Evolutionary conservation across 2,329 filamentous ascomycete genomes (phyloP).

Genomic region (Aspergillus tamarii): DNA sequence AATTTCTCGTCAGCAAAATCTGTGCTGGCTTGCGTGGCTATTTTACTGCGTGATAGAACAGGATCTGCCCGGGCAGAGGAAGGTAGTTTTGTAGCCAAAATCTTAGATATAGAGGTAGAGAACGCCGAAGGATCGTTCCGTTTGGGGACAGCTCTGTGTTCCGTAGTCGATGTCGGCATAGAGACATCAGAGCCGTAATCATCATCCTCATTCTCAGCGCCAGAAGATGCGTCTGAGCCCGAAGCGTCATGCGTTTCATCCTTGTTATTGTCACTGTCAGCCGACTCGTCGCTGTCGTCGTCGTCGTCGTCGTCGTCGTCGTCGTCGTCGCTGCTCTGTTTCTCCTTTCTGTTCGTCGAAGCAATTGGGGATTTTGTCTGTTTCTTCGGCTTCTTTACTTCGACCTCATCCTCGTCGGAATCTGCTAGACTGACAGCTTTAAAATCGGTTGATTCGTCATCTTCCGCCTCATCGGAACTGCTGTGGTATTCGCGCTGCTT

Average conservation of each 20-base stretch:
- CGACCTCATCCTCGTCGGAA: constrained; percentile 45
- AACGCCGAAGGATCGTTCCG: constrained; percentile 91
- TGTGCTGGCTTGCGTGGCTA: constrained; percentile 71
- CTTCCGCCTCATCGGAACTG: constrained; percentile 61
- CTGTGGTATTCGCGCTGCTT: constrained; percentile 68
- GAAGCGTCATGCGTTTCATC: constrained; percentile 29
- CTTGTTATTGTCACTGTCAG: constrained; percentile 7
- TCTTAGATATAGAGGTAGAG: constrained; percentile 89
- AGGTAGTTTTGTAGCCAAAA: constrained; percentile 85
- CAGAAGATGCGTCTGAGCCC: constrained; percentile 22
- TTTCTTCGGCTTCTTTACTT: constrained; percentile 26
- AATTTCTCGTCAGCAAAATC: constrained; percentile 75
- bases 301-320: constrained; percentile 24
- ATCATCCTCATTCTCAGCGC: constrained; percentile 34
- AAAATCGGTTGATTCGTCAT: constrained; percentile 49
- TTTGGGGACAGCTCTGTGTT: constrained; percentile 57
- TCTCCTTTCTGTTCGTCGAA: constrained; percentile 21
- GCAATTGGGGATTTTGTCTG: constrained; percentile 23
- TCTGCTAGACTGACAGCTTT: constrained; percentile 54
- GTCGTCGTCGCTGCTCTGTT: constrained; percentile 22
- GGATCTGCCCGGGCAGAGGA: constrained; percentile 82
- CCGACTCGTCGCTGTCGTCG: constrained; percentile 18
- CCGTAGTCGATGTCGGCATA: constrained; percentile 48
- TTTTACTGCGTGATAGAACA: constrained; percentile 81
- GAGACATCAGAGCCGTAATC: constrained; percentile 44